Base-by-base conservation (phyloP, 306 rosid genomes). In the Corylus americana region DNA sequence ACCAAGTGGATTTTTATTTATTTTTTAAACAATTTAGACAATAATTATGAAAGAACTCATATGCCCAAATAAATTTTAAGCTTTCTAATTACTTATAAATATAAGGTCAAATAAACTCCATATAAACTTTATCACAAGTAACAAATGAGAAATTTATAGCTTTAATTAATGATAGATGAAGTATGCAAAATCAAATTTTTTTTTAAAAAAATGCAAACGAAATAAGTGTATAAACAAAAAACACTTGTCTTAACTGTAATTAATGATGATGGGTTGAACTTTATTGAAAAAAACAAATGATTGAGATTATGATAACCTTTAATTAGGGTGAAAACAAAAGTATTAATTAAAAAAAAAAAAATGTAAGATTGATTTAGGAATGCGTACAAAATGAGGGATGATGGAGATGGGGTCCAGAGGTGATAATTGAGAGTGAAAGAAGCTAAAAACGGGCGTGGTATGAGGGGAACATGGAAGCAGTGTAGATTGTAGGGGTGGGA, bases 381-480 rank as follows among this genome's bases (percentile, higher is more conserved):
- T 2, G 7, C 2, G 55, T 67, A 44, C 74, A 18, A 55, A 71
- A 64, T 37, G 22, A 50, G 3, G 8, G 25, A 18, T 54, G 13
- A n/a, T 29, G 62, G 45, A 11, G 64, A 7, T 8, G 51, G 79
- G 82, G 75, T 78, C 83, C 80, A 77, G 69, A 54, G 14, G 74
- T 50, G 64, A 83, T 76, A 71, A 83, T 84, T 72, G 90, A 82
- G 76, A 79, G 87, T 12, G 89, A 87, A 55, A 55, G 78, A 71
- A 62, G 74, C 81, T 66, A 72, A 71, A 76, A 37, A 55, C 45
- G 78, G 86, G 91, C 92, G 90, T 89, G 94, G 89, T 69, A 77
- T 74, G 85, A 86, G 76, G 88, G 86, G 85, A 78, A 83, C 84
- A 85, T 79, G 49, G 74, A 74, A 64, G 78, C 90, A 83, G 93